Base-by-base conservation (phyloP, 768 basidiomycete species). In the Pleurotus cornucopiae region DNA sequence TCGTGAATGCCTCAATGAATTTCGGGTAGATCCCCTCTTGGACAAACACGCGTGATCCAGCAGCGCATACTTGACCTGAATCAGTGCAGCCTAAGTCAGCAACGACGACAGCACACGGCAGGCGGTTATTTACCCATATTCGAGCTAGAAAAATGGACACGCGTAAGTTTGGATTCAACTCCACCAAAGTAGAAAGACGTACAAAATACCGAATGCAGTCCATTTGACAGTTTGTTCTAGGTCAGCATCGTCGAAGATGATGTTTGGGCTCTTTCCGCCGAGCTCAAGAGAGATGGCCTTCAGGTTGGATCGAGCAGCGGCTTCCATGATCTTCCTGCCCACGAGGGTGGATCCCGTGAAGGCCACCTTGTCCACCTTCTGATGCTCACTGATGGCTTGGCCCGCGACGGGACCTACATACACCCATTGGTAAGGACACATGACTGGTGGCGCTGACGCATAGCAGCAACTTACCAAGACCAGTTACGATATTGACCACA, bases 261-360 rank as follows among this genome's bases (percentile, higher is more conserved):
- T 75, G 57, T 72, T 78, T 30, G 81, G 81, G 45, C 71, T 78
- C 72, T 87, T 86, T n/a, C 85, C 86, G n/a, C 87, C 88, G 30
- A 90, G 76, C 69, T 89, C 87, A 58, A 89, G 81, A 7, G 85
- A 83, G 43, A 86, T 82, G 41, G 77, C 76, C 72, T 89, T 90
- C 57, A 89, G 67, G 68, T 90, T 90, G 30, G 76, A 78, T 62
- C 76, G 75, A 16, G 83, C 79, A 3, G 88, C 78, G 0, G 85
- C 81, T 62, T 81, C 77, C 73, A 85, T 77, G 67, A 88, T 80
- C 60, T 76, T 78, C 9, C 85, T 76, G 13, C 87, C 88, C 52
- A 82, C 79, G 46, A 78, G 66, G 3, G 86, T 85, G 54, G 79
- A 81, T n/a, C 88, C 88, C 4, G 88, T 89, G 73, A 89, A 88